Base-by-base conservation (phyloP, 2,329 filamentous ascomycete genomes). In the Penicillium sp. region DNA sequence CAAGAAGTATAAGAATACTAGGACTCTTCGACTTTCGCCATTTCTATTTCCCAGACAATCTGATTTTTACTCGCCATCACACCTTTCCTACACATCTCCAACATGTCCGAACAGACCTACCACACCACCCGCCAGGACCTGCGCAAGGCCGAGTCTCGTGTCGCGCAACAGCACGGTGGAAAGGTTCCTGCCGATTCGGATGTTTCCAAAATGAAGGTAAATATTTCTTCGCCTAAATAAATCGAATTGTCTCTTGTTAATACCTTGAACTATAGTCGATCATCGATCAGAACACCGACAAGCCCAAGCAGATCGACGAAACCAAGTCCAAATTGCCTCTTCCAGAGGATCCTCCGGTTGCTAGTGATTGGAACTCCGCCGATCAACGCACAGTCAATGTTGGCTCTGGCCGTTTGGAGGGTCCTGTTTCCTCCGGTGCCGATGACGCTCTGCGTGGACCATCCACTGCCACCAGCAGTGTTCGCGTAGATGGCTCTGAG, bases 331-430 rank as follows among this genome's bases (percentile, higher is more conserved):
- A 91, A 75, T 86, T 95, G 28, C 89, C 89, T 48, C 84, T 92
- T 47, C 91, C 90, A 16, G 89, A 93, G 2, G 81, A 92, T 62
- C 90, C 90, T 19, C 89, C 89, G 1, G 77, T 75, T n/a, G 77
- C 85, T n/a, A 89, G 88, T 5, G 90, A 94, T 79, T 92, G 86
- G 82, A 86, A 92, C 71, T 90, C 87, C 0, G 79, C 83, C 47
- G 89, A 93, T 66, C 81, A 81, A 28, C 77, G 83, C 58, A 90
- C 77, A 52, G 86, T 90, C 68, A 88, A 90, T 68, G 85, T 90
- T 44, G 88, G 88, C 59, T 84, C 86, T 31, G 87, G 88, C 18
- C 74, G 81, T 50, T 63, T 80, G 1, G 71, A 82, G 61, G 81
- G 77, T 48, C 79, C 82, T 57, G 74, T 86, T 42, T 83, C 84